phyloP scores from a whole-genome alignment of 2,329 filamentous ascomycete species.

The Escovopsis sp. region DNA sequence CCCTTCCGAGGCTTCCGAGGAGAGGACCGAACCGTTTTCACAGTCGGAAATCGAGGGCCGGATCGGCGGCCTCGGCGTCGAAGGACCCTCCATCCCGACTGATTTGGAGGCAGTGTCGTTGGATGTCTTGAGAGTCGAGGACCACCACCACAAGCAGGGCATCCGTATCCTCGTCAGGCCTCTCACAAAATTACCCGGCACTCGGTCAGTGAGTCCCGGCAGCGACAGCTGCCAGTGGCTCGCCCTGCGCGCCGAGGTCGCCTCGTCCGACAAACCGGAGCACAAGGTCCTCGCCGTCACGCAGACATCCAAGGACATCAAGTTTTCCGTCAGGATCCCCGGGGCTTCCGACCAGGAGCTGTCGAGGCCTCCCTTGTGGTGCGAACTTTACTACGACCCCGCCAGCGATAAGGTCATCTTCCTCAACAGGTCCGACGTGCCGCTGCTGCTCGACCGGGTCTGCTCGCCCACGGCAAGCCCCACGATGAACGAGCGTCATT shows the following conservation, averaged over 20 bases:
- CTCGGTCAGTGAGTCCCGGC: constrained; percentile 39
- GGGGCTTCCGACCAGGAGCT: constrained; percentile 27
- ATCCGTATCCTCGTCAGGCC: constrained; percentile 43
- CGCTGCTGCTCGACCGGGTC: constrained; percentile 32
- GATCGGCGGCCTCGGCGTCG: constrained; percentile 28
- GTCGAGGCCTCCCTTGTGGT: constrained; percentile 36
- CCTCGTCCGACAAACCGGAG: constrained; percentile 34
- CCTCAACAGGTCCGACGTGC: constrained; percentile 37
- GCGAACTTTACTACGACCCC: constrained; percentile 45
- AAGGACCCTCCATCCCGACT: constrained; percentile 23
- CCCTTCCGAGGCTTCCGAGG: constrained; percentile 25
- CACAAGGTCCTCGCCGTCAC: constrained; percentile 44
- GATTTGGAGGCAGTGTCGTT: constrained; percentile 33
- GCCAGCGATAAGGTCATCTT: constrained; percentile 43
- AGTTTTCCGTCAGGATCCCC: constrained; percentile 42
- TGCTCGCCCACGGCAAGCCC: constrained; percentile 24
- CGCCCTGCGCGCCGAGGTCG: constrained; percentile 37
- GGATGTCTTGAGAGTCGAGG: constrained; percentile 35
- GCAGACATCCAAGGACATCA: constrained; percentile 44
- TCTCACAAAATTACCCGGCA: constrained; percentile 32
- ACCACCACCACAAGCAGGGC: constrained; percentile 36
- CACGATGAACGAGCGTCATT: constrained; percentile 25
- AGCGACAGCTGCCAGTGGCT: constrained; percentile 43
- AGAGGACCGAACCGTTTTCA: constrained; percentile 44
- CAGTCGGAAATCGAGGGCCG: constrained; percentile 39